Percentiles rank a stretch among this genome's conserved stretches.
These are phyloP conservation scores for Tripterygium wilfordii DNA, from an alignment of 177 flowering plant genomes.

Conservation along the genomic window DNA sequence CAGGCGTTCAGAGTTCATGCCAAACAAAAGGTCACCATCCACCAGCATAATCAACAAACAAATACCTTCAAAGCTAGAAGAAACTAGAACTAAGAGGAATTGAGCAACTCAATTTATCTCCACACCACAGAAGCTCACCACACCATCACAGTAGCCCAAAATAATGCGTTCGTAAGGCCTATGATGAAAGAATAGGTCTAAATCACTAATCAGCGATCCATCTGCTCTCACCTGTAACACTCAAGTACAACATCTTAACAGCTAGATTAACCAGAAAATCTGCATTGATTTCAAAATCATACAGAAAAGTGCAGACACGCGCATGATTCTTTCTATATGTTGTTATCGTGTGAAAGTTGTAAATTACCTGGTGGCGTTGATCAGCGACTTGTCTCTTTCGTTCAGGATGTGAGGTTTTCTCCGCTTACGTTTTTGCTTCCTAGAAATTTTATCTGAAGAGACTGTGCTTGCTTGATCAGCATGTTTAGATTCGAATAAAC, in stretches of 20 bases:
- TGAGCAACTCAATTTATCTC: not conserved
- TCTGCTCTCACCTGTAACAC: conserved; percentile 64
- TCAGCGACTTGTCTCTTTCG: conserved; percentile 55
- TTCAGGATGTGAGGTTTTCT: conserved; percentile 33
- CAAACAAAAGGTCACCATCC: conserved; percentile 33
- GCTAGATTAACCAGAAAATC: too few species aligned
- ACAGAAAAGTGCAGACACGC: not conserved
- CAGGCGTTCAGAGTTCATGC: conserved; percentile 12
- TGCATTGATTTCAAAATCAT: not conserved
- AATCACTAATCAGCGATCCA: conserved; percentile 71
- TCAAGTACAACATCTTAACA: not conserved
- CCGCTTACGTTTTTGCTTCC: conserved; percentile 46
- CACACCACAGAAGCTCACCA: conserved; percentile 34
- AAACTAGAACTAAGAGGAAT: not conserved
- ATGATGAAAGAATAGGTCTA: conserved; percentile 92
- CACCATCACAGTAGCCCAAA: conserved; percentile 48
- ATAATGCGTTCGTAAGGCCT: conserved; percentile 92
- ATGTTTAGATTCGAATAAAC: conserved; percentile 40
- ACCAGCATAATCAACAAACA: conserved; percentile 3
- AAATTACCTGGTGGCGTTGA: conserved; percentile 79
- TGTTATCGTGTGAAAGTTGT: too few species aligned
- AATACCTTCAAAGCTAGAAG: not conserved
- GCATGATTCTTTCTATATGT: too few species aligned
- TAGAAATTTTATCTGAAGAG: conserved; percentile 16
- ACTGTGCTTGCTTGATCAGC: conserved; percentile 5